A percentile compares a stretch with the other conserved stretches of the same genome.
phyloP scores from a whole-genome alignment of 2,329 filamentous ascomycete species.

The Fusarium albidum region DNA sequence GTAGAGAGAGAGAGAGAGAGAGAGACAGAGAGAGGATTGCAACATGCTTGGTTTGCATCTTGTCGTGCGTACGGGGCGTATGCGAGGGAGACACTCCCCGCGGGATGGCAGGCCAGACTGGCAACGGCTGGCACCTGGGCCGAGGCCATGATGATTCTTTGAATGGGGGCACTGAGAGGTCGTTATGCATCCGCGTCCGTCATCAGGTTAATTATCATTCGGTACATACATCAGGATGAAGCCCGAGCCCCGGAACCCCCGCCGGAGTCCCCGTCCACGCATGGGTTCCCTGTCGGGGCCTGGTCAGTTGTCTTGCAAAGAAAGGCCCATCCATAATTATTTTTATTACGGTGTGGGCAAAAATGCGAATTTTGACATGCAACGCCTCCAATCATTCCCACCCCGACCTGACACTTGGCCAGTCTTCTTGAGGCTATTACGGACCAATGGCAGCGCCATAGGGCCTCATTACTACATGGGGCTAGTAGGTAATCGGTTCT shows the following conservation, averaged over 20 bases:
- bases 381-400: conserved; percentile 1
- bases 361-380: conserved; percentile 1
- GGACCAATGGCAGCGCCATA: not conserved
- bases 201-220: conserved; percentile 1
- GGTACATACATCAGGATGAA: not conserved
- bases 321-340: not conserved
- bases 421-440: conserved; percentile 5
- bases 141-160: no score
- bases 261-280: not conserved
- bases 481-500: not conserved
- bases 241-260: not conserved
- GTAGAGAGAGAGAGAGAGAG: no score
- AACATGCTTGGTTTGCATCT: conserved; percentile 14
- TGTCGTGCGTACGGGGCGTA: conserved; percentile 1
- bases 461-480: not conserved
- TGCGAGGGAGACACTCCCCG: not conserved
- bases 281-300: conserved; percentile 5
- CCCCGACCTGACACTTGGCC: not conserved
- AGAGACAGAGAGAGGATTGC: conserved; percentile 18
- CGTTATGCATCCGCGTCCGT: no score
- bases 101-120: not conserved
- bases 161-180: no score
- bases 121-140: no score
- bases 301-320: not conserved
- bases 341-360: conserved; percentile 1